Base-by-base conservation (phyloP, 371 early-diverging fungal genomes). In the Amoeboaphelidium protococcarum region DNA sequence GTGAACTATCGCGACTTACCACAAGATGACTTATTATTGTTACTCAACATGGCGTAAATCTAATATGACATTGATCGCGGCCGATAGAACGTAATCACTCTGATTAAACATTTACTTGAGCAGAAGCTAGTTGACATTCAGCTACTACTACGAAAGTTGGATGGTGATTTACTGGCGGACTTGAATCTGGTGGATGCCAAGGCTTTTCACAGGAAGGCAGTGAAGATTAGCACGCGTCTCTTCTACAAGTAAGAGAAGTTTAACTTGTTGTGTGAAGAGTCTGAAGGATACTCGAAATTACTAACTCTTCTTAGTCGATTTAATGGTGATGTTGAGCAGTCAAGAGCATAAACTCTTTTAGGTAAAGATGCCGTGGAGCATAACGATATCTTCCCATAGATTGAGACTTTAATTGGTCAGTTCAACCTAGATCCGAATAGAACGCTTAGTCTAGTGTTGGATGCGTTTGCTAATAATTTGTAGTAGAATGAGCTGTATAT, bases 401-500 rank as follows among this genome's bases (percentile, higher is more conserved):
- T 50, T 19, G 13, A 26, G 12, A 25, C 20, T 16, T 46, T 50
- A 24, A 46, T 50, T 23, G 50, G 88, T 21, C 72, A 74, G 37
- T 87, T 88, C 52, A 72, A 73, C 49, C 60, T 91, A 26, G 90
- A 89, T 55, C 87, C 87, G 0, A 85, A 79, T 61, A 74, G 85
- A 27, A 85, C 80, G 0, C 49, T 88, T 41, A 88, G 84, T 53
- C 63, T 88, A 16, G 64, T 82, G 2, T 58, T 89, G 37, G 86
- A 87, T 50, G 65, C 78, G 19, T 85, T 82, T 48, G 60, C 69
- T 45, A 60, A n/a, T n/a, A n/a, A n/a, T n/a, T n/a, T n/a, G n/a
- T n/a, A n/a, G n/a, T n/a, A n/a, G n/a, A n/a, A n/a, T n/a, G n/a
- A n/a, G n/a, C n/a, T n/a, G n/a, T n/a, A n/a, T n/a, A n/a, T n/a